A percentile compares a stretch with the other conserved stretches of the same genome.
These are phyloP conservation scores for Corymbia citriodora DNA, from an alignment of 441 rosid genomes.

Conservation along the genomic window DNA sequence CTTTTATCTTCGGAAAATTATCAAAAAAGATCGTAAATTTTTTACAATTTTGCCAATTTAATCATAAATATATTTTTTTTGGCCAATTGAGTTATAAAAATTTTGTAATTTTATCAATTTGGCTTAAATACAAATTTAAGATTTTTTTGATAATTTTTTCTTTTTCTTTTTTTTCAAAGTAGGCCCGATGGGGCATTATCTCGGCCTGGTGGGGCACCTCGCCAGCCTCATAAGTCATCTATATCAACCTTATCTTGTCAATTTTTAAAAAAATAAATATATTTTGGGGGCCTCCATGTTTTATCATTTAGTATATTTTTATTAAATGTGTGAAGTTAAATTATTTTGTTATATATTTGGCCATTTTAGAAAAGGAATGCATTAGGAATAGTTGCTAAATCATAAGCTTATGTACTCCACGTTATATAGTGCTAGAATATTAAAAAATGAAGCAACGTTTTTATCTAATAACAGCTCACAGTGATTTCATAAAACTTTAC, in stretches of 20 bases:
- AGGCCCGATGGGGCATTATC: background rate
- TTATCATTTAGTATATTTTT: background rate
- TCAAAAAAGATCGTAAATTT: too few species aligned
- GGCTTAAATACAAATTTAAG: too few species aligned
- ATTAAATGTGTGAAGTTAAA: background rate
- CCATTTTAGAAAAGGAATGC: background rate
- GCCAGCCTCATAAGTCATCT: background rate
- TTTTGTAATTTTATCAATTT: too few species aligned
- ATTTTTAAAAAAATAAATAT: fast-evolving
- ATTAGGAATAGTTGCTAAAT: background rate
- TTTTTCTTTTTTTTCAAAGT: too few species aligned
- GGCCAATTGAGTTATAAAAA: too few species aligned
- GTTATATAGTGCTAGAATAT: background rate
- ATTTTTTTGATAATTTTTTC: too few species aligned
- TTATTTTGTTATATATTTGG: background rate
- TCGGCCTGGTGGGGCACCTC: background rate
- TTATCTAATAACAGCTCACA: too few species aligned
- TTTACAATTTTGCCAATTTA: too few species aligned
- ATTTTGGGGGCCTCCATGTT: background rate
- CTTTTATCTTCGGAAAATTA: background rate
- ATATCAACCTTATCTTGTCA: too few species aligned
- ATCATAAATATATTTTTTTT: too few species aligned
- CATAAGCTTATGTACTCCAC: background rate
- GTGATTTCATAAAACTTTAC: background rate
- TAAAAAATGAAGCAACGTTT: fast-evolving